These are phyloP conservation scores for Kodamaea leandrae DNA, from an alignment of 805 yeast genomes.

Conservation along the genomic window DNA sequence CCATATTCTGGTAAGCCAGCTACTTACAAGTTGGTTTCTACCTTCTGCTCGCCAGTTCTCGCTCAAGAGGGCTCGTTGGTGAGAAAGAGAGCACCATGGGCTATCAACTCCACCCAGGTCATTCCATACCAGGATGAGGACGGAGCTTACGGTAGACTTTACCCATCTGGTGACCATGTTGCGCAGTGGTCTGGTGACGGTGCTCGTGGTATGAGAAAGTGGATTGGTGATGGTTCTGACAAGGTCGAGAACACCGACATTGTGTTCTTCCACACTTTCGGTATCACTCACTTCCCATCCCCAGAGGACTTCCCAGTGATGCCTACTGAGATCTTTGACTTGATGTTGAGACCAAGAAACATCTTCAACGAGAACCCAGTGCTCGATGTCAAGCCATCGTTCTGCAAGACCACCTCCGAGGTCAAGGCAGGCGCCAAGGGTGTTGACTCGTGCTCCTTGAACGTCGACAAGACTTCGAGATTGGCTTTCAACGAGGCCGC, in stretches of 20 bases:
- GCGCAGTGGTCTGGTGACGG: slow-evolving; percentile 76
- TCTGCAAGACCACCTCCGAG: slow-evolving; percentile 41
- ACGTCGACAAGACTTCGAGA: slow-evolving; percentile 48
- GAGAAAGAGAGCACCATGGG: slow-evolving; percentile 82
- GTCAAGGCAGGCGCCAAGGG: slow-evolving; percentile 38
- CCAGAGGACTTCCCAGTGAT: slow-evolving; percentile 88
- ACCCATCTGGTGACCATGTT: slow-evolving; percentile 79
- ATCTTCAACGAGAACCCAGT: slow-evolving; percentile 77
- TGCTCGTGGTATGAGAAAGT: slow-evolving; percentile 59
- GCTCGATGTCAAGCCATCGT: slow-evolving; percentile 69
- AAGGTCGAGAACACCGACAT: slow-evolving; percentile 66
- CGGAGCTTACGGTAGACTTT: slow-evolving; percentile 54
- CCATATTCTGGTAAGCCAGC: slow-evolving; percentile 73
- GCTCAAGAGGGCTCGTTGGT: slow-evolving; percentile 75
- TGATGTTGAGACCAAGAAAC: slow-evolving; percentile 74
- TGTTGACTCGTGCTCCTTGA: slow-evolving; percentile 34
- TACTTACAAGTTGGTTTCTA: slow-evolving; percentile 73
- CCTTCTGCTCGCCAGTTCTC: slow-evolving; percentile 68
- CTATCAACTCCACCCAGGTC: slow-evolving; percentile 62
- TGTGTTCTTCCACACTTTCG: slow-evolving; percentile 77
- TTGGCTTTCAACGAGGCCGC: slow-evolving; percentile 46
- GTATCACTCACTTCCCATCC: slow-evolving; percentile 82
- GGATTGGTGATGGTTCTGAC: slow-evolving; percentile 64
- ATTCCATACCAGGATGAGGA: slow-evolving; percentile 63
- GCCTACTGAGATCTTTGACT: slow-evolving; percentile 81